Base-by-base conservation (phyloP, 1,284 basidiomycete species). In the Lignosus rhinocerotis region DNA sequence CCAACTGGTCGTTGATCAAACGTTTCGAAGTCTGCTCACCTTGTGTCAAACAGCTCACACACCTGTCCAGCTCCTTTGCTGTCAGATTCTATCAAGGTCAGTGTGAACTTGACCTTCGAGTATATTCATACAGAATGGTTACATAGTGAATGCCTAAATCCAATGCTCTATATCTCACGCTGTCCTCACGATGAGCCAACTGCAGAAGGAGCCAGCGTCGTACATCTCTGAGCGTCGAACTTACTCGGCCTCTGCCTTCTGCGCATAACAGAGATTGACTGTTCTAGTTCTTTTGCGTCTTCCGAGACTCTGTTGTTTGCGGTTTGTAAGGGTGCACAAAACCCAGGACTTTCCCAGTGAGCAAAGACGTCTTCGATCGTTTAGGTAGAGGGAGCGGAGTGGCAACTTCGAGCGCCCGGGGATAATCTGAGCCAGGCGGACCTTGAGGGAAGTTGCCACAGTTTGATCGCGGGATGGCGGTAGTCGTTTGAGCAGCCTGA, bases 381-480 rank as follows among this genome's bases (percentile, higher is more conserved):
- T n/a, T n/a, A n/a, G n/a, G n/a, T n/a, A 58, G 46, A 9, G 55
- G 32, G 21, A 66, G 53, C 8, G 69, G 67, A 2, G 60, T 17
- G 0, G 43, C 65, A 5, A 70, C 64, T 41, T 69, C 63, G 34
- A 70, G 50, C 32, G 59, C 55, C 30, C 66, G 43, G 6, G 69
- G 69, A 36, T 66, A 70, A 16, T 67, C 69, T 0, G 67, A 68
- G 16, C 69, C 69, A 1, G 67, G 67, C 16, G 69, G 69, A 49
- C 69, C 68, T 42, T 66, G 65, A 19, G 69, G 69, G 58, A 70
- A 70, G 11, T 52, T 41, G 21, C 60, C 49, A 49, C 54, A 53
- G 21, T 52, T 53, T 2, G 54, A 56, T 14, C 55, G 53, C 32
- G 51, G 59, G 21, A 56, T 50, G 17, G 59, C 33, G 48, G 31